Evolutionary conservation across 2,329 filamentous ascomycete species (phyloP).

Genomic region (Cordyceps sp.): DNA sequence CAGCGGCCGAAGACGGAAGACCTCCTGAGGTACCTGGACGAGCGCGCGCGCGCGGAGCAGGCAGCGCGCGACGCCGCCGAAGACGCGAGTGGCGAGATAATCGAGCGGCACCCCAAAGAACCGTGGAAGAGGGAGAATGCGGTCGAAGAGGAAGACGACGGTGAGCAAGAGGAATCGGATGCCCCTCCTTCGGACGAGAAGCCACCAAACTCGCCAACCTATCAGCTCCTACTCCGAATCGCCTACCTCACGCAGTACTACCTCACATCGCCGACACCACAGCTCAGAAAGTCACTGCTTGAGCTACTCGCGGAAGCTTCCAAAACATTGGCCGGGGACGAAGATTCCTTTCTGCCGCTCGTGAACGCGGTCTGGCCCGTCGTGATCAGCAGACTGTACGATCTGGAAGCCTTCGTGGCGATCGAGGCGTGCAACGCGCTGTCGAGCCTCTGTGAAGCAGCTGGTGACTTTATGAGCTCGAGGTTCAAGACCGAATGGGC

Average conservation of each 20-base stretch:
- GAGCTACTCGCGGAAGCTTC: constrained; percentile 58
- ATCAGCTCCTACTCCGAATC: constrained; percentile 67
- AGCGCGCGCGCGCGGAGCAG: constrained; percentile 27
- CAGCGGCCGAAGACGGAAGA: constrained; percentile 18
- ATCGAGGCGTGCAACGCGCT: constrained; percentile 56
- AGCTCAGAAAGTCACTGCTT: constrained; percentile 63
- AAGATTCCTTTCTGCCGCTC: constrained; percentile 73
- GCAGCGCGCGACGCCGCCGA: constrained; percentile 19
- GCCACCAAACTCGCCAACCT: constrained; percentile 58
- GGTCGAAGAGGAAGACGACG: constrained; percentile 17
- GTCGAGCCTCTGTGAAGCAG: constrained; percentile 47
- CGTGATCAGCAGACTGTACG: constrained; percentile 49
- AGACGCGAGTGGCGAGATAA: constrained; percentile 11
- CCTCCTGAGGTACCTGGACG: constrained; percentile 43
- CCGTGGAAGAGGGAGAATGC: constrained; percentile 19
- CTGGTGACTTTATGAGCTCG: constrained; percentile 66
- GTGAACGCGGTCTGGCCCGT: constrained; percentile 88
- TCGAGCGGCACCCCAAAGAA: constrained; percentile 13
- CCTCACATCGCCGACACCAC: constrained; percentile 68
- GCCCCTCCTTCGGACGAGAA: constrained; percentile 27
- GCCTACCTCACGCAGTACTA: constrained; percentile 77
- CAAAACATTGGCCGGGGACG: constrained; percentile 55
- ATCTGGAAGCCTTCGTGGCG: constrained; percentile 50
- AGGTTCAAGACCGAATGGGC: constrained; percentile 62
- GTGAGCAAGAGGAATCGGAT: constrained; percentile 17